Evolutionary conservation across 345 rosid species (phyloP).

Genomic region (Conringia planisiliqua): DNA sequence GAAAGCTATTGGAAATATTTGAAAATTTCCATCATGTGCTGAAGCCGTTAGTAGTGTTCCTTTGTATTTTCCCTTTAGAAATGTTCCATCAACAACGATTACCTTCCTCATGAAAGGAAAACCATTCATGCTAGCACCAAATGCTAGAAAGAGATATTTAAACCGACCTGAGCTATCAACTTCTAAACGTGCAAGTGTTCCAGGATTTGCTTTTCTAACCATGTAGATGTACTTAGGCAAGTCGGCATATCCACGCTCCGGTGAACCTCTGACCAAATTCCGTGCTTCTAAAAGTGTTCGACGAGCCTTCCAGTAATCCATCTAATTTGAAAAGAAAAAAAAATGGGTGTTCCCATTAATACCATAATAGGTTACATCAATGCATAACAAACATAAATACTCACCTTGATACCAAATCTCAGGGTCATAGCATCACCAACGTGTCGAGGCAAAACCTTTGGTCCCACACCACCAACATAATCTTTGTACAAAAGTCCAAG

Average conservation of each 20-base stretch:
- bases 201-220: not conserved
- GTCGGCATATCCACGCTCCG: not conserved
- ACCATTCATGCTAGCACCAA: not conserved
- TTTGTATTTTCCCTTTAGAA: not conserved
- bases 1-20: not conserved
- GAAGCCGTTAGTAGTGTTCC: not conserved
- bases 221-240: not conserved
- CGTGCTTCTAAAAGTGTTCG: not conserved
- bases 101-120: not conserved
- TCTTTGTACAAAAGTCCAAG: not conserved
- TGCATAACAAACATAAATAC: too few species aligned
- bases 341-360: too few species aligned
- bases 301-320: not conserved
- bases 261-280: not conserved
- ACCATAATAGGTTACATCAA: too few species aligned
- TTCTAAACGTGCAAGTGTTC: not conserved
- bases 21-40: not conserved
- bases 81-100: not conserved
- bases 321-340: not conserved
- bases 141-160: not conserved
- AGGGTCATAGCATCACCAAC: not conserved
- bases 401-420: not conserved
- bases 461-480: not conserved
- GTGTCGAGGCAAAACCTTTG: not conserved
- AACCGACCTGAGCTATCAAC: not conserved